Evolutionary conservation across 805 yeast genomes (phyloP).

Genomic region (Sugiyamaella mastotermitis): DNA sequence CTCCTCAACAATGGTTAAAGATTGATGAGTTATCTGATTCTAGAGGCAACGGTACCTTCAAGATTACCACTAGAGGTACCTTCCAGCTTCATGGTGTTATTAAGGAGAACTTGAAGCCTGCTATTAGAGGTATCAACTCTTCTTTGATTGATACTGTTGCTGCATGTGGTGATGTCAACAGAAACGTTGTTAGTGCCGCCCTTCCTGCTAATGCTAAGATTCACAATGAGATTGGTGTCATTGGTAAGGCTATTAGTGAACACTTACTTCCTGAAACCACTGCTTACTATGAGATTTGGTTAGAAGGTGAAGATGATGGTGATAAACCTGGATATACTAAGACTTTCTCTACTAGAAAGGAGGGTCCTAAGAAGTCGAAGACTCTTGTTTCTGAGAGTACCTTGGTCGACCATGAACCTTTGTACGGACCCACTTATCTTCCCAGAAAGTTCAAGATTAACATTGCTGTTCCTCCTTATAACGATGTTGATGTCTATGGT

Average conservation of each 20-base stretch:
- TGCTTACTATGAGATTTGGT: slow-evolving; percentile 96
- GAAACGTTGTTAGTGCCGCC: slow-evolving; percentile 93
- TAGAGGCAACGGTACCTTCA: slow-evolving; percentile 89
- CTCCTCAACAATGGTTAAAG: slow-evolving; percentile 83
- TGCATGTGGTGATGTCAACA: slow-evolving; percentile 97
- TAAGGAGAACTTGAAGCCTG: slow-evolving; percentile 80
- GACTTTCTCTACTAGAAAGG: slow-evolving; percentile 57
- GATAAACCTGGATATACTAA: slow-evolving; percentile 64
- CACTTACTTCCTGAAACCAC: slow-evolving; percentile 84
- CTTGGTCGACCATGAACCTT: slow-evolving; percentile 73
- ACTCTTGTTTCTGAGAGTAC: slow-evolving; percentile 83
- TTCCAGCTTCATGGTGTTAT: slow-evolving; percentile 94
- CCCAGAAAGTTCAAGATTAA: slow-evolving; percentile 96
- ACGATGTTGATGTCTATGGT: slow-evolving; percentile 94
- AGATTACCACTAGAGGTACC: slow-evolving; percentile 94
- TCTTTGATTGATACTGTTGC: slow-evolving; percentile 90
- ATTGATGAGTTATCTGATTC: slow-evolving; percentile 72
- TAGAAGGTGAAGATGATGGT: slow-evolving; percentile 72
- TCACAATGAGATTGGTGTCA: slow-evolving; percentile 64
- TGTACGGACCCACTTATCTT: slow-evolving; percentile 78
- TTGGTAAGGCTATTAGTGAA: slow-evolving; percentile 66
- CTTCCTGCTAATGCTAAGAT: slow-evolving; percentile 77
- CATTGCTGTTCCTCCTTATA: slow-evolving; percentile 91
- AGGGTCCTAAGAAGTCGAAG: slow-evolving; percentile 77
- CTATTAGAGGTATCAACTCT: slow-evolving; percentile 89